Evolutionary conservation across 2,329 filamentous ascomycete genomes (phyloP).

Genomic region (Salinomyces thailandicus): DNA sequence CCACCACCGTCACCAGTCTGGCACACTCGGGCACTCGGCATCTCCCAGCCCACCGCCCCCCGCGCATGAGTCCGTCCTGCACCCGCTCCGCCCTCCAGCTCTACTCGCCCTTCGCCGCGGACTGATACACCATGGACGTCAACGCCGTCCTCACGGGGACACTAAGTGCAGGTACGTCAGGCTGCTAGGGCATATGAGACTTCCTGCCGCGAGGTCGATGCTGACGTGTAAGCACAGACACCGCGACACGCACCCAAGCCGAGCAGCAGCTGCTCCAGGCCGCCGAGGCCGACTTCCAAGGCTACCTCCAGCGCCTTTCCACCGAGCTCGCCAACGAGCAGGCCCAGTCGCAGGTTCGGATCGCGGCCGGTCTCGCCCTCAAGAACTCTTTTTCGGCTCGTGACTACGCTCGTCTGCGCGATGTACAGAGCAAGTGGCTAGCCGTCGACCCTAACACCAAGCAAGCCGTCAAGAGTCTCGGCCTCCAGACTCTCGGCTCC

Average conservation of each 20-base stretch:
- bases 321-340: constrained; percentile 89
- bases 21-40: too few relatives aligned
- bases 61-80: too few relatives aligned
- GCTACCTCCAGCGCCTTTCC: constrained; percentile 86
- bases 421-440: constrained; percentile 90
- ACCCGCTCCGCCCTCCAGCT: too few relatives aligned
- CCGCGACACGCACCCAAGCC: constrained; percentile 75
- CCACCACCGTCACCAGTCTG: too few relatives aligned
- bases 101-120: too few relatives aligned
- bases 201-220: too few relatives aligned
- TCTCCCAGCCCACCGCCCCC: too few relatives aligned
- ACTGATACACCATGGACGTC: constrained; percentile 73
- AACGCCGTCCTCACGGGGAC: constrained; percentile 96
- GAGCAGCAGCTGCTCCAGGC: constrained; percentile 91
- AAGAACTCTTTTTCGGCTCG: constrained; percentile 97
- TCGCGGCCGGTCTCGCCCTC: constrained; percentile 87
- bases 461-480: constrained; percentile 74
- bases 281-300: constrained; percentile 86
- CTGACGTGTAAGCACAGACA: too few relatives aligned
- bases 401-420: constrained; percentile 75
- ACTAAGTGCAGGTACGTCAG: constrained; percentile 82
- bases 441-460: constrained; percentile 74
- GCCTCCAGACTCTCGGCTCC: constrained; percentile 77
- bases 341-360: constrained; percentile 72
- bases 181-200: too few relatives aligned